Evolutionary conservation across 257 asterid genomes (phyloP), one percentile per base, ranked within the genome.

Genomic region (Jacaranda copaia): DNA sequence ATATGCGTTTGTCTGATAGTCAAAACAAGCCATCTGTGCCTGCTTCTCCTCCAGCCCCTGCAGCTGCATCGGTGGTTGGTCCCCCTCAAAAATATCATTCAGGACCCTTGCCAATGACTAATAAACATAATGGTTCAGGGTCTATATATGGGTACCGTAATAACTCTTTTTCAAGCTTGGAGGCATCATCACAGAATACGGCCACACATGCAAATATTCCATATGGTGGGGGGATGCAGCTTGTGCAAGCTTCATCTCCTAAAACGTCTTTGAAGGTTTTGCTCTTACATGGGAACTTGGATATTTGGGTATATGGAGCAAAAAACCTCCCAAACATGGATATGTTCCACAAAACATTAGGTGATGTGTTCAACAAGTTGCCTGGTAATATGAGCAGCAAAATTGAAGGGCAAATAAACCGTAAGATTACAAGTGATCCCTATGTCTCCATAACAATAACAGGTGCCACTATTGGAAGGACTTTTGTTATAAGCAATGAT

Each of bases 311-410:
- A 18, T 70, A 80, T 49, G 97, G 91, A 74, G 99, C 99, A 2
- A 96, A 93, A 74, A 92, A 96, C 84, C 98, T 96, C 69, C 99
- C 99, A 19, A 96, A 96, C 87, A 93, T 96, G 99, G 99, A 93
- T 80, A 96, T 96, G 99, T 91, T 96, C 82, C 99, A 91, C 86
- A 93, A 85, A 82, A 96, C 97, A 10, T 18, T 96, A 12, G 97
- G 97, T 45, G 98, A 96, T 74, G 79, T 96, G 97, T 86, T 96
- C 80, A 89, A 85, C 70, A 91, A 19, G 73, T 82, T 94, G 55
- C 97, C 98, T 0, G 96, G 95, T 8, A 93, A 84, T 12, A 62
- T 88, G 93, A 88, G 88, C 77, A 80, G 81, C 85, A 95, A 89
- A 82, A 87, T 94, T 32, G 98, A 95, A 82, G 99, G 98, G 70